Percentiles rank a stretch among this genome's conserved stretches.
Evolutionary conservation across 2,329 filamentous ascomycete genomes (phyloP).

Genomic region (Paraphaeosphaeria sporulosa): DNA sequence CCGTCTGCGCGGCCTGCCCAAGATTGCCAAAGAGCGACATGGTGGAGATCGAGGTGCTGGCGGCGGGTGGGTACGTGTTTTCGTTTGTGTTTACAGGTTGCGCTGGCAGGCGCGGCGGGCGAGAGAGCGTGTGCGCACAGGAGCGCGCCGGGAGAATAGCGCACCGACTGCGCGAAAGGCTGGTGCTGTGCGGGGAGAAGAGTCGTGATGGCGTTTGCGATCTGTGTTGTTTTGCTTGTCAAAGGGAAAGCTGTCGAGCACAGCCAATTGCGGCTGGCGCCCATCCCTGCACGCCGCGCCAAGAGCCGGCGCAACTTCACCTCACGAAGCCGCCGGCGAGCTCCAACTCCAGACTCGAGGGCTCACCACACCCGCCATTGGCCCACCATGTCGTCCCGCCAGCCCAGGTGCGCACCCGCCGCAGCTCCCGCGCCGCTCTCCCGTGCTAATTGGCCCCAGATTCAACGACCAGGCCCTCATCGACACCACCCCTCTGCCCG

Average conservation of each 20-base stretch:
- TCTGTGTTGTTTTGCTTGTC: constrained; percentile 21
- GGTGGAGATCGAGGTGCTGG: constrained; percentile 6
- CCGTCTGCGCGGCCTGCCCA: constrained; percentile 30
- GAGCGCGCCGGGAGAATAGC: not conserved
- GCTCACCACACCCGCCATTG: constrained; percentile 48
- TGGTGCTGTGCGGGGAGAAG: not conserved
- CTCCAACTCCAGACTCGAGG: constrained; percentile 32
- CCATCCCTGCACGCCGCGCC: constrained; percentile 21
- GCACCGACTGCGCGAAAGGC: not conserved
- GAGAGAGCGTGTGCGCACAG: not conserved
- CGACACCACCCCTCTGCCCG: constrained; percentile 94
- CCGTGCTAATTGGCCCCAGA: constrained; percentile 59
- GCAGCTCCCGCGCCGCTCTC: constrained; percentile 13
- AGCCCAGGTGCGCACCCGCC: constrained; percentile 61
- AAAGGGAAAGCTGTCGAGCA: constrained; percentile 22
- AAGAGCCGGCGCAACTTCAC: constrained; percentile 11
- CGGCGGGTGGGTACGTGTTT: not conserved
- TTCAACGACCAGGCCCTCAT: constrained; percentile 94
- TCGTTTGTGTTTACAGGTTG: constrained; percentile 1
- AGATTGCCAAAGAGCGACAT: constrained; percentile 44
- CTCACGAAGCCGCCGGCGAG: constrained; percentile 12
- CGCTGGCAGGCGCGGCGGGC: constrained; percentile 1
- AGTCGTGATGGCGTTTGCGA: not conserved
- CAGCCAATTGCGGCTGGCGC: constrained; percentile 14
- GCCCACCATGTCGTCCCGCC: constrained; percentile 66